Percentiles rank a stretch among this genome's conserved stretches.
Evolutionary conservation across 352 stramenopile species (phyloP).

Genomic region (Aphanomyces invadans): DNA sequence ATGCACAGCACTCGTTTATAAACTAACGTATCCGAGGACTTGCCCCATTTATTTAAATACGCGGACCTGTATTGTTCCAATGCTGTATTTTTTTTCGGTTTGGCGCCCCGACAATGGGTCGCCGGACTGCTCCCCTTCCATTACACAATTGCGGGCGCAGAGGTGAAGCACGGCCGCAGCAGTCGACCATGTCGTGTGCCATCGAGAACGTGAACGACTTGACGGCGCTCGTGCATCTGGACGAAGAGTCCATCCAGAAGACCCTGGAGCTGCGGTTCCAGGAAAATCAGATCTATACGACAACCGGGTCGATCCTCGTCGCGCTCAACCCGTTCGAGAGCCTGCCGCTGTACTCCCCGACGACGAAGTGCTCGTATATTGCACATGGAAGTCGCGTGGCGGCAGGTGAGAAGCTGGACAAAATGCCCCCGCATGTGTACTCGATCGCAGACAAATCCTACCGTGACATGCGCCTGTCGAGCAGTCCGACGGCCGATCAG

Average conservation of each 20-base stretch:
- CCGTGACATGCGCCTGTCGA: conserved; percentile 66
- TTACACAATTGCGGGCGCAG: neutral
- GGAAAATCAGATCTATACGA: conserved; percentile 33
- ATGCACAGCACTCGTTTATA: no score
- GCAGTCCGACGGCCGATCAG: conserved; percentile 40
- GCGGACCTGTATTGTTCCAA: no score
- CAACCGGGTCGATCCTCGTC: conserved; percentile 41
- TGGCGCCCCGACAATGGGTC: neutral
- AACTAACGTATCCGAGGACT: no score
- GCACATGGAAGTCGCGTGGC: conserved; percentile 30
- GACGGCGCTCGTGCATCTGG: conserved; percentile 22
- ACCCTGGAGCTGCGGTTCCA: conserved; percentile 19
- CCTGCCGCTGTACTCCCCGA: conserved; percentile 48
- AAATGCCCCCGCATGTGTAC: conserved; percentile 79
- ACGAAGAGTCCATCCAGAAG: conserved; percentile 22
- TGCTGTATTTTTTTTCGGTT: no score
- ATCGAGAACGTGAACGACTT: conserved; percentile 29
- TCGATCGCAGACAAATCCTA: conserved; percentile 76
- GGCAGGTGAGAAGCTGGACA: conserved; percentile 45
- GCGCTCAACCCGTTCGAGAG: conserved; percentile 51
- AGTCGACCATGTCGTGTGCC: neutral
- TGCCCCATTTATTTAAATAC: no score
- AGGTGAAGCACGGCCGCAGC: neutral
- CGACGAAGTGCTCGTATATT: conserved; percentile 17
- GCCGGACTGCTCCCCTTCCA: neutral